Conservation (phyloP, 768 basidiomycete species). For the Termitomyces eurrhizus region DNA sequence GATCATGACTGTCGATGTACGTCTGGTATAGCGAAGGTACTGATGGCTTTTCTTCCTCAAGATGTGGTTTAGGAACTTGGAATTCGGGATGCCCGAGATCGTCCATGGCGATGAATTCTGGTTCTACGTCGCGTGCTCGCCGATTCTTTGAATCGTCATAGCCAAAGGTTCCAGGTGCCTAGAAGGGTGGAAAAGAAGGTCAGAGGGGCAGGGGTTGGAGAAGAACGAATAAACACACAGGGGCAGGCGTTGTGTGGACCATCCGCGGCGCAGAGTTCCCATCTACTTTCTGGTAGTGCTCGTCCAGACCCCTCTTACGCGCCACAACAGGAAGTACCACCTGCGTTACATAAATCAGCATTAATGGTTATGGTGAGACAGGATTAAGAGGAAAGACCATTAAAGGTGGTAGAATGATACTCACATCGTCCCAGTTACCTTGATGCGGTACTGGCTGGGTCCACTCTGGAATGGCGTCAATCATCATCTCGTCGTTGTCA, state of each 20-base stretch:
- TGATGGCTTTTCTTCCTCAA: conserved; percentile 20
- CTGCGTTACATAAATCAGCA: conserved; percentile 29
- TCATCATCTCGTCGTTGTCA: conserved; percentile 39
- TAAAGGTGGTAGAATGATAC: conserved; percentile 19
- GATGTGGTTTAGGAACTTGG: conserved; percentile 14
- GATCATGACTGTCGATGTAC: conserved; percentile 20
- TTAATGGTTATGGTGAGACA: conserved; percentile 6
- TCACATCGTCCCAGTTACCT: conserved; percentile 82
- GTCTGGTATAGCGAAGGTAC: conserved; percentile 14
- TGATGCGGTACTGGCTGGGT: conserved; percentile 64
- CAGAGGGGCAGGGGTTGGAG: neutral
- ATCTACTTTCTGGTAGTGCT: conserved; percentile 61
- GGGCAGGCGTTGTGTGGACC: conserved; percentile 40
- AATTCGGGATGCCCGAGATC: conserved; percentile 55
- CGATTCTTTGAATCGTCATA: conserved; percentile 73
- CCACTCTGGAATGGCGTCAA: conserved; percentile 80
- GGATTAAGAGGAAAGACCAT: conserved; percentile 3
- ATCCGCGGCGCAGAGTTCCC: conserved; percentile 61
- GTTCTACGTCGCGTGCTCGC: conserved; percentile 32
- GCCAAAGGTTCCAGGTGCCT: conserved; percentile 85
- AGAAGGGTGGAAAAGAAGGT: conserved; percentile 2
- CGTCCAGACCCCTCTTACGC: conserved; percentile 74
- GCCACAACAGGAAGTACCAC: conserved; percentile 84
- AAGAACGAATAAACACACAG: conserved; percentile 42
- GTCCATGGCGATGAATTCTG: conserved; percentile 53